Evolutionary conservation across 2,329 filamentous ascomycete genomes (phyloP).

Genomic region (Alternaria brassicae): DNA sequence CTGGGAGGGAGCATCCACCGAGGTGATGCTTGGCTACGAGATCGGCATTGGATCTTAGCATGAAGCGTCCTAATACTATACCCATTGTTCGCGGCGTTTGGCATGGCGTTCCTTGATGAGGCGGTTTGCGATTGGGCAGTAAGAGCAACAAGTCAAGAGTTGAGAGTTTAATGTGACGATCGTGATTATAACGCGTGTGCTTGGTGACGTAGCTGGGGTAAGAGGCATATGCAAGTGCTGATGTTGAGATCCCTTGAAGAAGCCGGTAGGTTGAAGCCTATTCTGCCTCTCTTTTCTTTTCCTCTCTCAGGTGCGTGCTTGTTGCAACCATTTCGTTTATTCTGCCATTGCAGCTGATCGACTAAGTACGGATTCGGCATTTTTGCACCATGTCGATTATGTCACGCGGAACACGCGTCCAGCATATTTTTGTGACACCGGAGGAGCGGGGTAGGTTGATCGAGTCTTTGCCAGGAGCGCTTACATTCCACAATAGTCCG

Average conservation of each 20-base stretch:
- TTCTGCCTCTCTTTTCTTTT: constrained; percentile 1
- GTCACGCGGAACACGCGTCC: constrained; percentile 1
- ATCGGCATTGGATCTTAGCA: constrained; percentile 63
- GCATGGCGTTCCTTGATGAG: background rate
- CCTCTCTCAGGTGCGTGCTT: background rate
- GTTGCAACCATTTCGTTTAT: background rate
- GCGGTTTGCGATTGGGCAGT: constrained; percentile 1
- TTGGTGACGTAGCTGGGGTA: background rate
- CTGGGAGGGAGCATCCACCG: constrained; percentile 90
- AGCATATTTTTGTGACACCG: background rate
- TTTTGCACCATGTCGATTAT: background rate
- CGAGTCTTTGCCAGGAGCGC: background rate
- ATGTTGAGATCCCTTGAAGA: background rate
- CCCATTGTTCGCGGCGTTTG: constrained; percentile 28
- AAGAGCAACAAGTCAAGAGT: background rate
- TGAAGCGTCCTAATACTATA: constrained; percentile 30
- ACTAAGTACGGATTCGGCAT: background rate
- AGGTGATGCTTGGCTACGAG: constrained; percentile 94
- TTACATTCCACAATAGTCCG: background rate
- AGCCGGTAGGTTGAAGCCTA: background rate
- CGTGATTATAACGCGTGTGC: background rate
- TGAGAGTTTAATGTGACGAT: background rate
- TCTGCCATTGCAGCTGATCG: constrained; percentile 3
- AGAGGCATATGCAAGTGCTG: background rate
- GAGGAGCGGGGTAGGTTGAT: constrained; percentile 2